phyloP scores from a whole-genome alignment of 202 grass and related monocot species.

The Saccharum hybrid region DNA sequence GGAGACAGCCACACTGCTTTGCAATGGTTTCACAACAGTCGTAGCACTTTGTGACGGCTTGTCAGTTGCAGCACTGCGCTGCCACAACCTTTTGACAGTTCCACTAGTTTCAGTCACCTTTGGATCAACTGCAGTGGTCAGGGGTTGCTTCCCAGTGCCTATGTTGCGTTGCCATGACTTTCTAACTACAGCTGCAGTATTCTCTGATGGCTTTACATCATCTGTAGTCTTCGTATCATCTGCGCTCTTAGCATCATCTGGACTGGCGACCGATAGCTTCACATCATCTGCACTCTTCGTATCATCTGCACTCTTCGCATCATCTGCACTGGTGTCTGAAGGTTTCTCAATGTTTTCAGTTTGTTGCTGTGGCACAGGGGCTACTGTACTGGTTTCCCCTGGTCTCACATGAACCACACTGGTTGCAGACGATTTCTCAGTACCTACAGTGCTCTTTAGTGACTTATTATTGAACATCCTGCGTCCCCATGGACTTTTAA shows the following conservation, averaged over 20 bases:
- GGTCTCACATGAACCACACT: slow-evolving; percentile 52
- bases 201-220: slow-evolving; percentile 42
- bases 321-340: slow-evolving; percentile 25
- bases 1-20: slow-evolving; percentile 44
- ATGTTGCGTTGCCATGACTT: slow-evolving; percentile 48
- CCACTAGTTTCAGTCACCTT: slow-evolving; percentile 46
- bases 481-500: slow-evolving; percentile 51
- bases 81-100: slow-evolving; percentile 51
- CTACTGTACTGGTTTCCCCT: slow-evolving; percentile 44
- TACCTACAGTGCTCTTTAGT: slow-evolving; percentile 27
- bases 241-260: slow-evolving; percentile 27
- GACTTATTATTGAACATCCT: slow-evolving; percentile 44
- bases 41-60: slow-evolving; percentile 48
- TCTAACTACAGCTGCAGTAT: slow-evolving; percentile 32
- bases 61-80: slow-evolving; percentile 42
- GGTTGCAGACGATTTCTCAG: slow-evolving; percentile 42
- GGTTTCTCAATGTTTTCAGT: slow-evolving; percentile 49
- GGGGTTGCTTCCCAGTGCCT: slow-evolving; percentile 42
- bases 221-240: slow-evolving; percentile 40
- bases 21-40: slow-evolving; percentile 36
- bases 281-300: slow-evolving; percentile 35
- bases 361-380: slow-evolving; percentile 35
- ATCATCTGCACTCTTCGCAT: slow-evolving; percentile 33
- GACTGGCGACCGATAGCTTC: slow-evolving; percentile 41
- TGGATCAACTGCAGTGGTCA: slow-evolving; percentile 49